Percentiles rank a stretch among this genome's conserved stretches.
These are phyloP conservation scores for Phanerochaete sordida DNA, from an alignment of 768 basidiomycete genomes.

Conservation along the genomic window DNA sequence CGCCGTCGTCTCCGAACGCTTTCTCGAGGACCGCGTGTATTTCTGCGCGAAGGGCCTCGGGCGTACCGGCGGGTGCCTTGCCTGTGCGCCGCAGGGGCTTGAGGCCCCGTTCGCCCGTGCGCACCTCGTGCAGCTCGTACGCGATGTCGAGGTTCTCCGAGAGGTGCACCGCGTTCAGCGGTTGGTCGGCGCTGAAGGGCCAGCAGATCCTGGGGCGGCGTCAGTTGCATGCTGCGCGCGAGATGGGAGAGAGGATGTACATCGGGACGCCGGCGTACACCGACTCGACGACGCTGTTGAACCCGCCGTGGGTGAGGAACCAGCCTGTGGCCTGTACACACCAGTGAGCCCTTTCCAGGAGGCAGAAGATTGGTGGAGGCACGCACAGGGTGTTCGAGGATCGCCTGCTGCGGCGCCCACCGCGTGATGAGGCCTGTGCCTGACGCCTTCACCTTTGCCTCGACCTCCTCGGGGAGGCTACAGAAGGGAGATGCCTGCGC, in stretches of 20 bases:
- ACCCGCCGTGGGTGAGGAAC: conserved; percentile 25
- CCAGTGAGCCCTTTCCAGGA: background rate
- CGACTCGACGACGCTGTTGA: conserved; percentile 23
- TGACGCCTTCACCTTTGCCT: conserved; percentile 11
- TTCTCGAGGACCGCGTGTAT: conserved; percentile 8
- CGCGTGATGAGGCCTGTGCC: conserved; percentile 19
- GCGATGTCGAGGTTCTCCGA: conserved; percentile 15
- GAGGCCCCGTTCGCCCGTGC: conserved; percentile 13
- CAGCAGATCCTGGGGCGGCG: conserved; percentile 19
- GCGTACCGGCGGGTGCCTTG: conserved; percentile 14
- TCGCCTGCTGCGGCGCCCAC: conserved; percentile 25
- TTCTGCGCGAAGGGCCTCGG: conserved; percentile 19
- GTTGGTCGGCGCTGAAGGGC: conserved; percentile 25
- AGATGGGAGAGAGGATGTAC: background rate
- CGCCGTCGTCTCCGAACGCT: conserved; percentile 18
- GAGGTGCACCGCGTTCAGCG: conserved; percentile 16
- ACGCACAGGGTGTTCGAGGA: conserved; percentile 23
- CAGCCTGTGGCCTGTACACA: conserved; percentile 18
- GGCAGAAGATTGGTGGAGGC: background rate
- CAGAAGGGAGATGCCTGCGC: conserved; percentile 14
- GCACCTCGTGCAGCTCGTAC: conserved; percentile 20
- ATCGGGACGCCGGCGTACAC: conserved; percentile 21
- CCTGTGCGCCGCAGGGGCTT: conserved; percentile 15
- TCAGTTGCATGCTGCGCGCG: background rate
- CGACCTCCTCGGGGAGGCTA: conserved; percentile 4